Evolutionary conservation across 2,329 filamentous ascomycete species (phyloP).

Genomic region (Metarhizium guizhouense): DNA sequence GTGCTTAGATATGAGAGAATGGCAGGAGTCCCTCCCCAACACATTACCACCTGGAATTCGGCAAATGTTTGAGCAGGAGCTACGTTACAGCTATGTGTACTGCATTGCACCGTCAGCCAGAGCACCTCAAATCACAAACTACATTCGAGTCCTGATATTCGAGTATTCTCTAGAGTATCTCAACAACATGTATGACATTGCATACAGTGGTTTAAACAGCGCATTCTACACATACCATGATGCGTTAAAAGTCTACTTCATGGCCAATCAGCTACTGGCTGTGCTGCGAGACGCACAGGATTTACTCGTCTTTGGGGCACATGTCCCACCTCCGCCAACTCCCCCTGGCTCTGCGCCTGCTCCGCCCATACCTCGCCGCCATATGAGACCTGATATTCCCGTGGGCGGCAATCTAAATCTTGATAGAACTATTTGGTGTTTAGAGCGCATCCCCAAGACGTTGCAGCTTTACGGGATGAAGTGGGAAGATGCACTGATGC

Average conservation of each 20-base stretch:
- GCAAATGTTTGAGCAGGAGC: conserved; percentile 76
- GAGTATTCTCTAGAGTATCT: conserved; percentile 81
- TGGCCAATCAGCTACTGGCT: conserved; percentile 54
- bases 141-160: conserved; percentile 74
- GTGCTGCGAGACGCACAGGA: conserved; percentile 51
- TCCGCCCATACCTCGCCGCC: conserved; percentile 42
- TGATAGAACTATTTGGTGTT: conserved; percentile 44
- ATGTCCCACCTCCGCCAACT: conserved; percentile 35
- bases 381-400: conserved; percentile 23
- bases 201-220: conserved; percentile 47
- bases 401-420: conserved; percentile 45
- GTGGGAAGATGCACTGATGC: conserved; percentile 47
- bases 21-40: conserved; percentile 68
- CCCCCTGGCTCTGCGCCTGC: conserved; percentile 38
- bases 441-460: conserved; percentile 45
- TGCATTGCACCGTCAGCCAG: conserved; percentile 73
- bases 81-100: conserved; percentile 86
- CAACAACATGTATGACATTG: conserved; percentile 60
- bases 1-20: conserved; percentile 68
- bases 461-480: conserved; percentile 48
- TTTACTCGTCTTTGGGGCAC: conserved; percentile 41
- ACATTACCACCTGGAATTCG: conserved; percentile 56
- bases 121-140: conserved; percentile 63
- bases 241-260: conserved; percentile 73
- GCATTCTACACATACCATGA: conserved; percentile 82